Base-by-base conservation (phyloP, 352 stramenopile species). In the Thraustochytrium striatum region DNA sequence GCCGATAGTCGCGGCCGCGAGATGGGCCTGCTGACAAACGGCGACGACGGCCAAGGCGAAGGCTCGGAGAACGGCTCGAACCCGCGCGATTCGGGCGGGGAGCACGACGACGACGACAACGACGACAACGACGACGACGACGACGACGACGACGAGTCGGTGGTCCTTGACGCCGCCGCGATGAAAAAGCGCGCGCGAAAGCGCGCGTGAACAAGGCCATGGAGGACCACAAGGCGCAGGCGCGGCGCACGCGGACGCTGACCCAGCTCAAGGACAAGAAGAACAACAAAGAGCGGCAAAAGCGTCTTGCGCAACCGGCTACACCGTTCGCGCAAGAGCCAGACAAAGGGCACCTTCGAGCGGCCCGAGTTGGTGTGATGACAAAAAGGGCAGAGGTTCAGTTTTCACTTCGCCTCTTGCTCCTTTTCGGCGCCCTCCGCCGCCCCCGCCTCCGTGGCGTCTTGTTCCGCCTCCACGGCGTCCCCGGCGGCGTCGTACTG, bases 261-360 rank as follows among this genome's bases (percentile, higher is more conserved):
- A 61, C 65, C 25, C 65, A 58, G 0, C 33, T 75, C 39, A 75
- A 75, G 65, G 50, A 38, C 30, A 75, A 75, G 65, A 75, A 61
- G 47, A 3, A 39, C 16, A 38, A 43, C 11, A 35, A 75, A 11
- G 65, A 75, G 9, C 44, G 52, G n/a, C 35, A 70, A 38, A 28
- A 75, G 9, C 43, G 65, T 0, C 65, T 75, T 62, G 65, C 65
- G 32, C 65, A 75, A n/a, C 65, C 65, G 21, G 52, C 30, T 32
- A 75, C n/a, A n/a, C n/a, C n/a, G n/a, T n/a, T n/a, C n/a, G n/a
- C n/a, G n/a, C n/a, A n/a, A n/a, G n/a, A n/a, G n/a, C n/a, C n/a
- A n/a, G n/a, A n/a, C n/a, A 0, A 70, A 70, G 41, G 53, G 35
- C 41, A 70, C 53, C 36, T 70, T 53, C 38, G 59, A 50, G 28